Percentiles rank a stretch among this genome's conserved stretches.
Evolutionary conservation across 1,284 basidiomycete genomes (phyloP).

Genomic region (Ceratobasidium sp.): DNA sequence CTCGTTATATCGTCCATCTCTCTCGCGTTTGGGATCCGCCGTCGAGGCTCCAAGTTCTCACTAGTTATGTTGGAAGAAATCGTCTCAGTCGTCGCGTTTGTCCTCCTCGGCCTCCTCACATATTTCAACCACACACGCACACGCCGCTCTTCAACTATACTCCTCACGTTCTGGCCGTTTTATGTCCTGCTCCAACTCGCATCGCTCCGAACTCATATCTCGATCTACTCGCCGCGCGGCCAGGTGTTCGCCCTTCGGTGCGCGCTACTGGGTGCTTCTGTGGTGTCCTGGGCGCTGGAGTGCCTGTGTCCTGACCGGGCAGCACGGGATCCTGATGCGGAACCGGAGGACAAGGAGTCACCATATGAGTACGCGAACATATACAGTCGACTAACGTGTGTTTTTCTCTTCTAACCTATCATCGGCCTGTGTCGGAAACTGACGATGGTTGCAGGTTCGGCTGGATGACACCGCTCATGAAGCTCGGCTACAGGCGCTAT

Average conservation of each 20-base stretch:
- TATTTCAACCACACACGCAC: slow-evolving; percentile 81
- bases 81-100: slow-evolving; percentile 62
- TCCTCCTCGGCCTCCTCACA: slow-evolving; percentile 67
- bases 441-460: slow-evolving; percentile 70
- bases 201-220: slow-evolving; percentile 71
- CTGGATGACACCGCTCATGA: slow-evolving; percentile 86
- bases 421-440: slow-evolving; percentile 49
- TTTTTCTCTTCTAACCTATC: slow-evolving; percentile 44
- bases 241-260: slow-evolving; percentile 66
- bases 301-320: slow-evolving; percentile 75
- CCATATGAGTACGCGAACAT: slow-evolving; percentile 87
- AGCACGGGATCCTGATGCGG: slow-evolving; percentile 28
- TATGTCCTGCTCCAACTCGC: slow-evolving; percentile 70
- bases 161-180: slow-evolving; percentile 87
- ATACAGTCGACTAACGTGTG: slow-evolving; percentile 64
- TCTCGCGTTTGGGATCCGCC: slow-evolving; percentile 63
- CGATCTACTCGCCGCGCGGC: slow-evolving; percentile 54
- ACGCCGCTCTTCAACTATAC: slow-evolving; percentile 78
- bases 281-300: slow-evolving; percentile 76
- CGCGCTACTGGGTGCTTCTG: slow-evolving; percentile 64
- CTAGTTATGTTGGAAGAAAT: too few species aligned
- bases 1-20: slow-evolving; percentile 6
- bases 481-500: slow-evolving; percentile 60
- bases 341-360: slow-evolving; percentile 66
- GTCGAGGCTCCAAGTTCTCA: slow-evolving; percentile 61